phyloP scores from a whole-genome alignment of 805 yeast genomes.

The Wickerhamiella sergipiensis region DNA sequence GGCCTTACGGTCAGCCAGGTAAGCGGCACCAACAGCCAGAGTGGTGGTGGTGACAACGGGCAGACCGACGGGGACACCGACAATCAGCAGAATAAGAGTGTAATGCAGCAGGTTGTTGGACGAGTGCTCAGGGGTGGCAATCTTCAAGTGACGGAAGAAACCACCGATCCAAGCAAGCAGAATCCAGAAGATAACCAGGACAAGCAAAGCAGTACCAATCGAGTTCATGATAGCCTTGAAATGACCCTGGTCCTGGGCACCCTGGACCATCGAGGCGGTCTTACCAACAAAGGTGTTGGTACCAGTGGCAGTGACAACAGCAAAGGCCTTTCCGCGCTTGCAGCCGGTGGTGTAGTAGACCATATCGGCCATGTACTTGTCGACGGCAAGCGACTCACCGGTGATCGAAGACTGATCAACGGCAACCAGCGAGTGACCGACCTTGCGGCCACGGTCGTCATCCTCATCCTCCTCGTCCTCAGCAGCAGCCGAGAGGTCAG shows the following conservation, averaged over 20 bases:
- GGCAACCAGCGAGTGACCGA: constrained; percentile 67
- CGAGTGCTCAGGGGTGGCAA: constrained; percentile 44
- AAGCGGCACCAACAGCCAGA: constrained; percentile 98
- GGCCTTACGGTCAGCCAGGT: constrained; percentile 92
- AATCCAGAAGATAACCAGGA: constrained; percentile 73
- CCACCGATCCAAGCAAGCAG: constrained; percentile 85
- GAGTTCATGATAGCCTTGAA: constrained; percentile 96
- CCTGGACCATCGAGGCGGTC: constrained; percentile 94
- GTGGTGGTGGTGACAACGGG: constrained; percentile 98
- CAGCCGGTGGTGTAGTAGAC: constrained; percentile 90
- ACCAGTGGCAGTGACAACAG: constrained; percentile 89
- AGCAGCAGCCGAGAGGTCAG: constrained; percentile 21
- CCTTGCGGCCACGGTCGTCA: constrained; percentile 49
- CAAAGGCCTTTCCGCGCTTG: constrained; percentile 91
- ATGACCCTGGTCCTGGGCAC: constrained; percentile 95
- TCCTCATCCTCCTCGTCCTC: constrained; percentile 19
- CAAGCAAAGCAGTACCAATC: constrained; percentile 84
- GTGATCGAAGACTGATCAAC: constrained; percentile 89
- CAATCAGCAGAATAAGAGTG: constrained; percentile 87
- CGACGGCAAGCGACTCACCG: constrained; percentile 95
- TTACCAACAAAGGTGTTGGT: constrained; percentile 92
- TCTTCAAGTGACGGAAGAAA: constrained; percentile 85
- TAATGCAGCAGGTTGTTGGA: constrained; percentile 56
- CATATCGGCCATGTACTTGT: constrained; percentile 81
- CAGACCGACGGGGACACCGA: constrained; percentile 97